Evolutionary conservation across 2,329 filamentous ascomycete species (phyloP).

Genomic region (Fusarium secorum): DNA sequence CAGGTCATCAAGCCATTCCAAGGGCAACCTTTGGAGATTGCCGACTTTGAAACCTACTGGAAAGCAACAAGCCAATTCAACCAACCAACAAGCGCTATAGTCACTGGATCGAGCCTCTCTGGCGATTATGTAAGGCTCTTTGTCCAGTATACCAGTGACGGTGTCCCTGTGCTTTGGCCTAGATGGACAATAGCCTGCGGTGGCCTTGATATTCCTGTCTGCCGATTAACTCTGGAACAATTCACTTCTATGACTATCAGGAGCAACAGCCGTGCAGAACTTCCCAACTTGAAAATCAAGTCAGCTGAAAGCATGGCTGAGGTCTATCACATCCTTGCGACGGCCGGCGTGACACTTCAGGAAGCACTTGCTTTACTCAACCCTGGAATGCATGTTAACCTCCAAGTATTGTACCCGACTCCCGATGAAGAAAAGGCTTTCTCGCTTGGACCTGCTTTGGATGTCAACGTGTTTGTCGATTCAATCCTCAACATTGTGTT

Average conservation of each 20-base stretch:
- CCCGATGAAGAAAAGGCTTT: slow-evolving; percentile 73
- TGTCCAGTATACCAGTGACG: slow-evolving; percentile 90
- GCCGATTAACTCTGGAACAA: slow-evolving; percentile 77
- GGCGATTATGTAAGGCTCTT: slow-evolving; percentile 95
- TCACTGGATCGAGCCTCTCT: slow-evolving; percentile 93
- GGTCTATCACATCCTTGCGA: slow-evolving; percentile 75
- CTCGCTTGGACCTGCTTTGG: slow-evolving; percentile 75
- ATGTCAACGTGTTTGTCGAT: slow-evolving; percentile 89
- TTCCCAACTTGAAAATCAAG: slow-evolving; percentile 54
- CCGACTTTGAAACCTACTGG: slow-evolving; percentile 99
- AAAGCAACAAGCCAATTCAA: slow-evolving; percentile 96
- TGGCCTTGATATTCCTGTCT: slow-evolving; percentile 82
- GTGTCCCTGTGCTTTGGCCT: slow-evolving; percentile 86
- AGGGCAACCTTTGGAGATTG: slow-evolving; percentile 92
- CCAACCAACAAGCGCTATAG: slow-evolving; percentile 79
- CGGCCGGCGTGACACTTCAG: slow-evolving; percentile 79
- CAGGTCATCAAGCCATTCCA: slow-evolving; percentile 97
- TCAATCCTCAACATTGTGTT: slow-evolving; percentile 86
- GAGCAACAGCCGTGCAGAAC: slow-evolving; percentile 53
- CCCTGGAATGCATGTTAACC: slow-evolving; percentile 82
- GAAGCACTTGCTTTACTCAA: slow-evolving; percentile 81
- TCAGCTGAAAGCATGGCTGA: slow-evolving; percentile 65
- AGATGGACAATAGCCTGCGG: slow-evolving; percentile 80
- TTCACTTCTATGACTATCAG: slow-evolving; percentile 64
- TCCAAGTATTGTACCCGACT: slow-evolving; percentile 91